These are phyloP conservation scores for Rhodomyrtus tomentosa DNA, from an alignment of 345 rosid genomes.

Conservation along the genomic window DNA sequence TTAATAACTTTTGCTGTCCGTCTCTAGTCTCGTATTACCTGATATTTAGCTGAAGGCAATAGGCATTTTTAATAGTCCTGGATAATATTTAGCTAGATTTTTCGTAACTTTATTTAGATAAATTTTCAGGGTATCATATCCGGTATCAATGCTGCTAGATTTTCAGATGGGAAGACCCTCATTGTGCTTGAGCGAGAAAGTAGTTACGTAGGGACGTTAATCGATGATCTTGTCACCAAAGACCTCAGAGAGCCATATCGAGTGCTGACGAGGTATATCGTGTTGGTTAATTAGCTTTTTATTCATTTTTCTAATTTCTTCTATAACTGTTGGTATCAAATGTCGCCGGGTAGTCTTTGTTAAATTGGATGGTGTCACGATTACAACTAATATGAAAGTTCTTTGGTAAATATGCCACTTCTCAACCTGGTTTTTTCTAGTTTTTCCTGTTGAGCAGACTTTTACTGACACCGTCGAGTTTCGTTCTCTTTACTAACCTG, in stretches of 20 bases:
- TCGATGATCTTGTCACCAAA: slow-evolving; percentile 91
- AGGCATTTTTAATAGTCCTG: neutral
- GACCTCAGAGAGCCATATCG: slow-evolving; percentile 98
- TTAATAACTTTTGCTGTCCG: neutral
- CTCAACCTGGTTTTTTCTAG: neutral
- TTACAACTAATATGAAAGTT: neutral
- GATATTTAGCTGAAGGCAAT: neutral
- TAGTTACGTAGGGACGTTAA: slow-evolving; percentile 85
- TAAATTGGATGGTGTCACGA: neutral
- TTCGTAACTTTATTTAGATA: neutral
- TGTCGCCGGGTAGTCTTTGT: neutral
- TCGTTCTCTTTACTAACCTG: neutral
- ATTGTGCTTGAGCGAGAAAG: slow-evolving; percentile 96
- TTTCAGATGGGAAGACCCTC: slow-evolving; percentile 65
- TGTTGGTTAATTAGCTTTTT: neutral
- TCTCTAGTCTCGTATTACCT: neutral
- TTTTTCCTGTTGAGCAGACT: neutral
- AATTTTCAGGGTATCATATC: slow-evolving; percentile 70
- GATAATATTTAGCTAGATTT: neutral
- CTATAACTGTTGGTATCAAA: neutral
- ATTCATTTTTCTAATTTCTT: neutral
- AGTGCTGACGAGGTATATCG: slow-evolving; percentile 72
- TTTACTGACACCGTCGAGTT: neutral
- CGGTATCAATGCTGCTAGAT: slow-evolving; percentile 93
- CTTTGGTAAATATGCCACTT: neutral